A percentile compares a stretch with the other conserved stretches of the same genome.
These are phyloP conservation scores for Tetrahymena elliotti DNA, from an alignment of 73 alveolate genomes.

Conservation along the genomic window DNA sequence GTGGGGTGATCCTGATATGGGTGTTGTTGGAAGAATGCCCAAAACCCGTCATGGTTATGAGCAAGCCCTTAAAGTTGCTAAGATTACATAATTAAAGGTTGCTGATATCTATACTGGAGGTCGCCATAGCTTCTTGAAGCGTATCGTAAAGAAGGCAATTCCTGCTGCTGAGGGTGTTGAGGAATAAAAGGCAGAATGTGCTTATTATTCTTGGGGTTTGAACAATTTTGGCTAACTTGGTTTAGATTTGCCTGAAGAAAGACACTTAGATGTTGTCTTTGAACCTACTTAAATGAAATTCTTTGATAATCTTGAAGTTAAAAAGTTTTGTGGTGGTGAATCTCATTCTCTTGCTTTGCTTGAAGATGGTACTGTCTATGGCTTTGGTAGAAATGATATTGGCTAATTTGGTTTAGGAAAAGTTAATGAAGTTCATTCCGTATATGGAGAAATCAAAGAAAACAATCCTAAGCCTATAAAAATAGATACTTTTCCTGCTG, in stretches of 20 bases:
- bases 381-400: constrained; percentile 55
- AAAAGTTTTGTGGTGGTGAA: constrained; percentile 49
- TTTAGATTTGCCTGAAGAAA: constrained; percentile 17
- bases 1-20: constrained; percentile 43
- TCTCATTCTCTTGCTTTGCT: constrained; percentile 42
- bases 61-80: constrained; percentile 12
- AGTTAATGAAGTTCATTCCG: neutral
- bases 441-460: neutral
- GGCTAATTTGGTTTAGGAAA: constrained; percentile 48
- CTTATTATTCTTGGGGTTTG: constrained; percentile 48
- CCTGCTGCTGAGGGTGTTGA: neutral
- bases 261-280: neutral
- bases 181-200: neutral
- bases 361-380: constrained; percentile 34
- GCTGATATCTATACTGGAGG: constrained; percentile 37
- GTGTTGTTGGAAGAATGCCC: constrained; percentile 43
- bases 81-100: constrained; percentile 8
- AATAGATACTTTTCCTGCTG: neutral
- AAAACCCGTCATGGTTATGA: constrained; percentile 29
- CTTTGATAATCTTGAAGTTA: constrained; percentile 12
- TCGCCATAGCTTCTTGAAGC: constrained; percentile 35
- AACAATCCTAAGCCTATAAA: neutral
- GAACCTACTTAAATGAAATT: constrained; percentile 1
- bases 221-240: constrained; percentile 54
- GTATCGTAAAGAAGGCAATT: neutral